Base-by-base conservation (phyloP, 257 asterid genomes). In the Solanum clarkiae region DNA sequence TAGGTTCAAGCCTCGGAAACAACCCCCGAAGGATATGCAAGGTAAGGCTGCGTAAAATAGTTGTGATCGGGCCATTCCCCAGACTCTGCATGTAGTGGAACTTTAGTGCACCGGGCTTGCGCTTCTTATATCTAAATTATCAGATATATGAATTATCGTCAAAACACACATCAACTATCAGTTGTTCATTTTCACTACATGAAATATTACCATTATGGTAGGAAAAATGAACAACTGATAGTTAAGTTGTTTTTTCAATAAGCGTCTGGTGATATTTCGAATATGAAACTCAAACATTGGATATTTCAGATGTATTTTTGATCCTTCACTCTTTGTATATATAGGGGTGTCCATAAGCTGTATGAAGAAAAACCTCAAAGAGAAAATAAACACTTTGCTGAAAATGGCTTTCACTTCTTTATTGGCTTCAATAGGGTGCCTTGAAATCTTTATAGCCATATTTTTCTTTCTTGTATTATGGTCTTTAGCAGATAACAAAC, bases 371-470 rank as follows among this genome's bases (percentile, higher is more conserved):
- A 15, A 22, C 79, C 22, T 36, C 54, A 70, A 2, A 47, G 10
- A 22, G 59, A 45, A 66, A 66, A n/a, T 44, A 71, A 44, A 74
- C 81, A 74, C 16, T 47, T n/a, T n/a, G 22, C 12, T 20, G 22
- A 29, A 47, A 74, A 47, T 74, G 59, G 59, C n/a, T 74, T 51
- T 74, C n/a, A 74, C 7, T 74, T n/a, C 42, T 22, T 40, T 47
- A 74, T 74, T 47, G 36, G 4, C 42, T 5, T 47, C 59, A 22
- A 3, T 75, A 36, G 86, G 88, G 17, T 83, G 29, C 84, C 26
- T 80, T n/a, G 91, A 91, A 84, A 54, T 81, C 17, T 26, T 88
- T 55, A 13, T 83, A 51, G 84, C 90, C 10, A 15, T 86, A 11
- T 29, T 86, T 18, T 89, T 81, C 80, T 86, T 87, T 24, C 6